Conservation (phyloP, 768 basidiomycete species). For the Scleroderma bovista region DNA sequence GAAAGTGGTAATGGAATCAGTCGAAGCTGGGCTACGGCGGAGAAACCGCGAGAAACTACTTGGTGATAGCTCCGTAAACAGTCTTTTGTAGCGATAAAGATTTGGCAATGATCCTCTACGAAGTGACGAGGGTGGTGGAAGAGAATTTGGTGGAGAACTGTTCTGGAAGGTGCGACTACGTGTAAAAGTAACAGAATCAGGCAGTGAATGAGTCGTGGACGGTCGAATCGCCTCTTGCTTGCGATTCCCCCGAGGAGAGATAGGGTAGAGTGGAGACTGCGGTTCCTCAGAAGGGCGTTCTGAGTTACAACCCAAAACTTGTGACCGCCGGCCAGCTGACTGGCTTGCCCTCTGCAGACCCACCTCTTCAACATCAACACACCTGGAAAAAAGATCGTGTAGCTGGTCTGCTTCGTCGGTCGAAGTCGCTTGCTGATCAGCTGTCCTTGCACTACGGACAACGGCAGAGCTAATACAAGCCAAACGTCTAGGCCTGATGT, state of each 20-base stretch:
- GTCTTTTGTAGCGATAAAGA: conserved; percentile 7
- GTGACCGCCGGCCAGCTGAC: conserved; percentile 31
- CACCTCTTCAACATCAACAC: conserved; percentile 67
- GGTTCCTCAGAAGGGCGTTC: conserved; percentile 6
- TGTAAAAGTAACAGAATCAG: conserved; percentile 14
- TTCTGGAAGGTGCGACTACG: neutral
- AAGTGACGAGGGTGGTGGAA: conserved; percentile 3
- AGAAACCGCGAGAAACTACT: too few species aligned
- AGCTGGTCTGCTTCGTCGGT: conserved; percentile 34
- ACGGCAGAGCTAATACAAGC: conserved; percentile 72
- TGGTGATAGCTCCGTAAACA: too few species aligned
- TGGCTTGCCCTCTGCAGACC: conserved; percentile 63
- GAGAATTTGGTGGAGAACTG: neutral
- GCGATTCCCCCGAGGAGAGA: conserved; percentile 10
- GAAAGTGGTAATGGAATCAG: too few species aligned
- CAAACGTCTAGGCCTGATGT: conserved; percentile 73
- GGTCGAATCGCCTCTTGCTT: conserved; percentile 33
- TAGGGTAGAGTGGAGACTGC: conserved; percentile 16
- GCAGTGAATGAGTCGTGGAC: conserved; percentile 44
- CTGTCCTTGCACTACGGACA: conserved; percentile 52
- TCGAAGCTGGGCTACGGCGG: too few species aligned
- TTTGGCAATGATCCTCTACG: conserved; percentile 27
- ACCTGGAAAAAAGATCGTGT: conserved; percentile 52
- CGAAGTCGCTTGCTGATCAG: conserved; percentile 32
- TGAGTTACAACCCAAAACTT: conserved; percentile 11